phyloP scores from a whole-genome alignment of 495 filamentous ascomycete species.

The Neohortaea acidophila region DNA sequence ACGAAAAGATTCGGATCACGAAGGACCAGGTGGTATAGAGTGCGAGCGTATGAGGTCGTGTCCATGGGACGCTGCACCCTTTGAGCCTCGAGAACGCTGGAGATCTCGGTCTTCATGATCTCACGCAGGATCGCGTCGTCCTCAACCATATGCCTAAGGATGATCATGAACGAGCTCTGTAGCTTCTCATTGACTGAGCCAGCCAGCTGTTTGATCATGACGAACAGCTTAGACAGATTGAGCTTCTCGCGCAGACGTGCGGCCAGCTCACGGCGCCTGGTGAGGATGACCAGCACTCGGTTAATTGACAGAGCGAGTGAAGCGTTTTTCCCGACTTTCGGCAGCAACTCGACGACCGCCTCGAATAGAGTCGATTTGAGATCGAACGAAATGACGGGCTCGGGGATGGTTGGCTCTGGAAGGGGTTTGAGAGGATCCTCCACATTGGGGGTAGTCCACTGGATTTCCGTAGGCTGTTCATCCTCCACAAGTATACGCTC shows the following conservation, averaged over 20 bases:
- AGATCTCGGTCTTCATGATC: constrained; percentile 86
- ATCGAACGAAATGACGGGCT: constrained; percentile 48
- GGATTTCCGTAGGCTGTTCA: constrained; percentile 56
- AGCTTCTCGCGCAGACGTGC: constrained; percentile 66
- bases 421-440: constrained; percentile 33
- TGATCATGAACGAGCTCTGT: constrained; percentile 66
- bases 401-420: constrained; percentile 41
- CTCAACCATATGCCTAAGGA: constrained; percentile 85
- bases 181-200: constrained; percentile 59
- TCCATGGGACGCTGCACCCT: constrained; percentile 52
- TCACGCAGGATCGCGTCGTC: constrained; percentile 82
- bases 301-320: constrained; percentile 67
- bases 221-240: constrained; percentile 76
- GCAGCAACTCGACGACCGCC: constrained; percentile 64
- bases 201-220: constrained; percentile 84
- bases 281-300: constrained; percentile 81
- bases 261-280: constrained; percentile 60
- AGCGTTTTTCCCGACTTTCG: constrained; percentile 73
- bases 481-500: constrained; percentile 84
- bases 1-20: constrained; percentile 79
- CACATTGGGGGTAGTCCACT: constrained; percentile 46
- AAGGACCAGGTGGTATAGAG: constrained; percentile 67
- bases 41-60: constrained; percentile 53
- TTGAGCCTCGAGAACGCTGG: constrained; percentile 43
- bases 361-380: constrained; percentile 56